Base-by-base conservation (phyloP, 2,329 filamentous ascomycete species). In the Tolypocladium album region DNA sequence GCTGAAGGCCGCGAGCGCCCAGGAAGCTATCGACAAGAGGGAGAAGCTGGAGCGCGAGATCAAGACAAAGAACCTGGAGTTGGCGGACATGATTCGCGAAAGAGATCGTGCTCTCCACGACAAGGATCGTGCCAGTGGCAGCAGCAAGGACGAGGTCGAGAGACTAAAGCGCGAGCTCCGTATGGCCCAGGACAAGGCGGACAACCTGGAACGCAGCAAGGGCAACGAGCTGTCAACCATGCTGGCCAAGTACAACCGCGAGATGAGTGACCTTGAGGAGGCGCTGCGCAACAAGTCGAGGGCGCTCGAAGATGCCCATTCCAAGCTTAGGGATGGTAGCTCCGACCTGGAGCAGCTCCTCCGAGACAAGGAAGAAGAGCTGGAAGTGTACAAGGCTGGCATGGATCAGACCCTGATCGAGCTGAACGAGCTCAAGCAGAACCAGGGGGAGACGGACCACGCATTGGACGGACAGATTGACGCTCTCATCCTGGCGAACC, bases 51-150 rank as follows among this genome's bases (percentile, higher is more conserved):
- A 97, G 77, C 88, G 93, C 40, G 94, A 99, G 76, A 89, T 99
- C 72, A 99, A 99, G 83, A 97, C 93, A 38, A 99, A 99, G 84
- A 99, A 99, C 71, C 79, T 99, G n/a, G 94, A 99, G 74, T 78
- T 99, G 63, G 94, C 94, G 39, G 92, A 97, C 72, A 97, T 99
- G 94, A 99, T 99, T 65, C 86, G 94, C 52, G 94, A 99, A 77
- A 84, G 94, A 67, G 94, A 99, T 70, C 86, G 94, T 64, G 94
- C 94, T 38, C 76, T 97, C 58, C 91, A 97, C 70, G 94, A 99
- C 64, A 91, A 92, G 72, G 94, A 99, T 71, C 86, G 94, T 59
- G 78, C 88, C n/a, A 85, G 81, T 58, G 94, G 94, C 57, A 89
- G 86, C 59, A 92, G 92, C 74, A 92, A 90, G 69, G 94, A 99